phyloP scores from a whole-genome alignment of 176 grass and related monocot species.

The Alopecurus myosuroides region DNA sequence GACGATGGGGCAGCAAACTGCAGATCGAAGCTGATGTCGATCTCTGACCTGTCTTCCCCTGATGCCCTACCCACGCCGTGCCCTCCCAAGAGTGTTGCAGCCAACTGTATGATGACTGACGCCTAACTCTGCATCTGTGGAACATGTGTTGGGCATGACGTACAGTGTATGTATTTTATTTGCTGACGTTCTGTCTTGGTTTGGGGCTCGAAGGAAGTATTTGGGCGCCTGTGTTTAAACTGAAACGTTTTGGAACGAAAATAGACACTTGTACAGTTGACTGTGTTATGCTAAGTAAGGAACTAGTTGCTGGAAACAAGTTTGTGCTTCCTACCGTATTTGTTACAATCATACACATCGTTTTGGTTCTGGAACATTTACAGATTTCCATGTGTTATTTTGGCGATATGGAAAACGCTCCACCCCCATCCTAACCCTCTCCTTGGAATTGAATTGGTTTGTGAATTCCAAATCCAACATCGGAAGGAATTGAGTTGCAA shows the following conservation, averaged over 20 bases:
- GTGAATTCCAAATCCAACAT: too few relatives aligned
- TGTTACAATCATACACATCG: not conserved
- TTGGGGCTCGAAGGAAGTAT: not conserved
- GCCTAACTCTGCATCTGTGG: slow-evolving; percentile 21
- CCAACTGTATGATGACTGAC: not conserved
- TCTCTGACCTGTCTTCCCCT: slow-evolving; percentile 48
- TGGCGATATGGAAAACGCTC: too few relatives aligned
- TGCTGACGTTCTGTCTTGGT: slow-evolving; percentile 30
- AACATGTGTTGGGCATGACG: slow-evolving; percentile 23
- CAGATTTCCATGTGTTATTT: not conserved
- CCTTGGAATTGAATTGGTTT: too few relatives aligned
- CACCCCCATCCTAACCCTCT: too few relatives aligned
- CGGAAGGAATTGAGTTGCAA: too few relatives aligned
- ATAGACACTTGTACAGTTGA: slow-evolving; percentile 27
- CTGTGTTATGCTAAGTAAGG: not conserved
- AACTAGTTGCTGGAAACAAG: slow-evolving; percentile 20
- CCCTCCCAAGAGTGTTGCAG: slow-evolving; percentile 21
- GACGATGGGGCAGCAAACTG: slow-evolving; percentile 47
- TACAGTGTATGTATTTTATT: slow-evolving; percentile 8
- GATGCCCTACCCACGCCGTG: slow-evolving; percentile 45
- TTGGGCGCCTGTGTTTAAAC: slow-evolving; percentile 7
- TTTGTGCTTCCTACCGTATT: not conserved
- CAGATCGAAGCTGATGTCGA: slow-evolving; percentile 88
- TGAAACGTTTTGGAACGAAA: not conserved
- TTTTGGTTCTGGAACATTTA: not conserved